Evolutionary conservation across 306 rosid genomes (phyloP), one percentile per base, ranked within the genome.

Genomic region (Cucumis cinereus): DNA sequence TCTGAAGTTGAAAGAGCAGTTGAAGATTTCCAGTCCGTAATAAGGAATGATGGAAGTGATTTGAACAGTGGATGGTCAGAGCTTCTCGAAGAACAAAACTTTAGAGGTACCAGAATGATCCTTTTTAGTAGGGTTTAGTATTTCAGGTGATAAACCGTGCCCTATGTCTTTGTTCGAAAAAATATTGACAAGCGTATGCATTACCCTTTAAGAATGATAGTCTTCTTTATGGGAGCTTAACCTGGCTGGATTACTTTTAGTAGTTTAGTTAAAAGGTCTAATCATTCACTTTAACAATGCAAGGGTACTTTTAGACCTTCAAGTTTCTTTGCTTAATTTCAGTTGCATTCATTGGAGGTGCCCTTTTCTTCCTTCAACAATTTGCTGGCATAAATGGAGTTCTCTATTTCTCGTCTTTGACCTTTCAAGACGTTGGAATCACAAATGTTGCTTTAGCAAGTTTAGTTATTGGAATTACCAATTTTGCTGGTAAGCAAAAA

Each of bases 321-420:
- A 53, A 30, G 49, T 71, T 67, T 76, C 68, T 79, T 81, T 81
- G 79, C 78, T 52, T 73, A 81, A 76, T 82, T 88, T 86, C 96
- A 93, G 98, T 85, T 84, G 88, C 97, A 68, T 82, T 87, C 73
- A 84, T 89, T 38, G 98, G 98, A 81, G 93, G 88, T 56, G 72
- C 93, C 61, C 97, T 93, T 52, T 91, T 93, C 82, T 82, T 84
- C 60, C 96, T 93, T 81, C 98, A 93, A 86, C 98, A 93, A 76
- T 91, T 93, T 80, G 83, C 95, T 7, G 98, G 97, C 73, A 91
- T 93, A 85, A 93, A 93, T 75, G 98, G 92, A 47, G 93, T 93
- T 85, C 96, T 93, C 71, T 93, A 89, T 79, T 93, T 91, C 82
- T 93, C 98, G 54, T 91, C 98, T 15, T 70, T 91, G 86, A 93